Base-by-base conservation (phyloP, 768 basidiomycete species). In the Dendrothele bispora region DNA sequence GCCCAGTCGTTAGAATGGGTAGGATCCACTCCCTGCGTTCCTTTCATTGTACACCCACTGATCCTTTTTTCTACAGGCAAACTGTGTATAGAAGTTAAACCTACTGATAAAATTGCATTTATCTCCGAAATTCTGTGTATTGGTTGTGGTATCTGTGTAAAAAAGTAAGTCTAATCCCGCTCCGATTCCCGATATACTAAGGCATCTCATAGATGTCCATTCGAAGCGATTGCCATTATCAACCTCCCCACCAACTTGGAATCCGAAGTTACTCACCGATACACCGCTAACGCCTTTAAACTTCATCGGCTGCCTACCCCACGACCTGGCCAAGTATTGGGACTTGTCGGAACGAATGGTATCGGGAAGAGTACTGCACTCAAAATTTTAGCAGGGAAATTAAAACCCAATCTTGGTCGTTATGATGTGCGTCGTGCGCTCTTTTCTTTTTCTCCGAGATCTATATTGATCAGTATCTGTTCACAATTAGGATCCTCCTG, bases 121-220 rank as follows among this genome's bases (percentile, higher is more conserved):
- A 90, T 99, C 71, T 98, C 97, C 22, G 97, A 99, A 67, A 94
- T 95, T 65, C 77, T 99, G 46, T 99, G 97, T 66, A 99, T 99
- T 52, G 97, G 97, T 59, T 99, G 97, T 69, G 97, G 97, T 89
- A 98, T 99, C 61, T 99, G 97, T 66, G 95, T 98, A 27, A 98
- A 98, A 74, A 99, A 98, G 95, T 97, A 61, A 64, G 87, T 72
- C 26, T 18, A 22, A 32, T 43, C 25, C 15, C 8, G 10, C 18
- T 10, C 6, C 15, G 1, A 15, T 17, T 28, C 15, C 26, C 20
- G 25, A 22, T 39, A 10, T 26, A 10, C 2, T 49, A 11, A 40
- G 27, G 15, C 36, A 34, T 26, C 29, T 39, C 29, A 3, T 55
- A 98, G 95, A 71, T 99, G 97, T 63, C 97, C 97, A 22, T 99